Percentiles rank a stretch among this genome's conserved stretches.
These are phyloP conservation scores for Parsonsia alboflavescens DNA, from an alignment of 257 asterid genomes.

Conservation along the genomic window DNA sequence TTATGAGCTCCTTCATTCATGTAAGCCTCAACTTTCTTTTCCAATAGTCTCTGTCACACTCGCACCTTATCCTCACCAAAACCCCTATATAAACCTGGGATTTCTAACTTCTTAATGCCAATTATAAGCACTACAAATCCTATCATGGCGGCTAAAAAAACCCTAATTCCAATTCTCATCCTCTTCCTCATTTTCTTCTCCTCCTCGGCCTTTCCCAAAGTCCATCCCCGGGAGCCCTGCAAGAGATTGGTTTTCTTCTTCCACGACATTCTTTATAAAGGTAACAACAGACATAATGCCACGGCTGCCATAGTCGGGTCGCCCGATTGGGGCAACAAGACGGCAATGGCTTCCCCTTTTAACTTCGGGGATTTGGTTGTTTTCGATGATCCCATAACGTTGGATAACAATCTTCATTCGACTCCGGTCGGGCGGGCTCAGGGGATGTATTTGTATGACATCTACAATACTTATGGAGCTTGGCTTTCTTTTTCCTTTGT, in stretches of 20 bases:
- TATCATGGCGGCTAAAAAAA: too few species aligned
- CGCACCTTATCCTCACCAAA: too few species aligned
- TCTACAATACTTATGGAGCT: slow-evolving; percentile 25
- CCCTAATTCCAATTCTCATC: too few species aligned
- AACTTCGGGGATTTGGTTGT: slow-evolving; percentile 38
- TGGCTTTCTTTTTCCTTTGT: slow-evolving; percentile 41
- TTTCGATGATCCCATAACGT: slow-evolving; percentile 43
- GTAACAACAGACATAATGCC: slow-evolving; percentile 31
- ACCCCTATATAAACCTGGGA: too few species aligned
- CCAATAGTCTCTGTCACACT: too few species aligned
- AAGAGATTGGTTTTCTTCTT: slow-evolving; percentile 27
- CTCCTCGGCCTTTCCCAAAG: slow-evolving; percentile 36
- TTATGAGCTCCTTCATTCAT: too few species aligned
- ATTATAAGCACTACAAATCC: too few species aligned
- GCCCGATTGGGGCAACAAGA: slow-evolving; percentile 33
- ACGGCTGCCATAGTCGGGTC: slow-evolving; percentile 34
- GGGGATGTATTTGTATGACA: slow-evolving; percentile 41
- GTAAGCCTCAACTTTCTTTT: too few species aligned
- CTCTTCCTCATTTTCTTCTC: slow-evolving; percentile 4
- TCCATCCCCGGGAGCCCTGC: slow-evolving; percentile 43
- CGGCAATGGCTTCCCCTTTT: slow-evolving; percentile 29
- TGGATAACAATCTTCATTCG: slow-evolving; percentile 38
- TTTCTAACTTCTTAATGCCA: too few species aligned
- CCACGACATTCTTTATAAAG: slow-evolving; percentile 38
- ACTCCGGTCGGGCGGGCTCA: slow-evolving; percentile 43